A percentile compares a stretch with the other conserved stretches of the same genome.
These are phyloP conservation scores for Candida peoriensis DNA, from an alignment of 805 yeast species.

Conservation along the genomic window DNA sequence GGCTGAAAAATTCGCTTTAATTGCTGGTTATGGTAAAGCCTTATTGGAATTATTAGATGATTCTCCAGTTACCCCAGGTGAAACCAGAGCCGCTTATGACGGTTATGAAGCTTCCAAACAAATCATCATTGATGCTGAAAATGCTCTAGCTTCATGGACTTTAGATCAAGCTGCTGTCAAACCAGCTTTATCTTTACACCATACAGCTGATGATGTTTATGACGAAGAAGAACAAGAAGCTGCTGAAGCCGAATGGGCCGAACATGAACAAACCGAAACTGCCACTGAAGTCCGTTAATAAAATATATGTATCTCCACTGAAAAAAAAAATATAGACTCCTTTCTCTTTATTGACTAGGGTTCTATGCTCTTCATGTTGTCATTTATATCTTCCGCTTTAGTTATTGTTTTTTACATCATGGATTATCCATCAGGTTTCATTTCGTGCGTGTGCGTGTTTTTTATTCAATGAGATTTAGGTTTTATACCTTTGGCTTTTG, in stretches of 20 bases:
- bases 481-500: no score
- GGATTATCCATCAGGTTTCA: no score
- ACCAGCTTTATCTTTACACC: conserved; percentile 86
- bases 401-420: background rate
- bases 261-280: conserved; percentile 14
- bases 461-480: no score
- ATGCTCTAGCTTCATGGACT: conserved; percentile 94
- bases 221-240: conserved; percentile 38
- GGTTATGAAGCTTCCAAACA: conserved; percentile 98
- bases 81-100: conserved; percentile 96
- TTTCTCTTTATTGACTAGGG: no score
- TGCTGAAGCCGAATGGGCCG: conserved; percentile 32
- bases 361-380: conserved; percentile 2
- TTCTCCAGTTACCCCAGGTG: conserved; percentile 98
- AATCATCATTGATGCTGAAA: conserved; percentile 95
- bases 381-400: background rate
- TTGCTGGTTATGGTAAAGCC: conserved; percentile 99
- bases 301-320: background rate
- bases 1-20: conserved; percentile 92
- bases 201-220: conserved; percentile 59
- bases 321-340: no score
- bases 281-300: background rate
- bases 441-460: no score
- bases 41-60: conserved; percentile 93
- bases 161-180: conserved; percentile 91